Evolutionary conservation across 805 yeast genomes (phyloP), one percentile per base, ranked within the genome.

Genomic region (Saccharomycopsis microspora): DNA sequence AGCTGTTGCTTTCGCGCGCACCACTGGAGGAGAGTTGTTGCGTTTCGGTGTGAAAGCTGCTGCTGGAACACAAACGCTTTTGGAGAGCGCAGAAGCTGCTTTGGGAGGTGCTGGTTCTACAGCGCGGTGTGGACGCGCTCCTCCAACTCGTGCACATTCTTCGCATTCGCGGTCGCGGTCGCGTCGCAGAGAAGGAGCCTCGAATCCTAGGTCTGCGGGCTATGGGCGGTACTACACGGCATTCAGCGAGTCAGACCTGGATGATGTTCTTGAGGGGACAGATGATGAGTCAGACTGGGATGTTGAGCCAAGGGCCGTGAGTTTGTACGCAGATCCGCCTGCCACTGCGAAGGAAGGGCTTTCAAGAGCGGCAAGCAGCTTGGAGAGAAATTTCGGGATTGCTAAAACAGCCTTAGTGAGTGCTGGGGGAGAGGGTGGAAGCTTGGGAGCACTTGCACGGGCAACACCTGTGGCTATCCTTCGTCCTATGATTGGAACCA

Each of bases 401-500:
- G 93, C 96, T 0, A 74, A 72, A 55, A 74, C 75, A 44, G 82
- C 84, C 0, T 64, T 89, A 5, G 56, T 69, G 41, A 71, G 72
- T 6, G 78, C 90, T 4, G 74, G 80, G 11, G 66, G 72, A 4
- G 81, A 75, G n/a, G 70, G 82, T 32, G 81, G 78, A 0, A 76
- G 72, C 51, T 75, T 85, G 0, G 63, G 69, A 19, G 80, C 86
- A 1, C 69, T 87, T 9, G 80, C 85, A 9, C 76, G 75, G 54
- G 86, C 83, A 0, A 78, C 95, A 1, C 97, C 97, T 0, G 76
- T 86, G 10, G 80, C 86, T 19, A 63, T 89, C 10, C 71, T 89
- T 2, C 63, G 96, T 40, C 96, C 97, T 2, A 72, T 87, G 52
- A 87, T 89, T 56, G 97, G 97, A 1, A 87, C 95, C 0, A 84